Evolutionary conservation across 75 land plant species (phyloP).

Genomic region (Pinus tabuliformis): DNA sequence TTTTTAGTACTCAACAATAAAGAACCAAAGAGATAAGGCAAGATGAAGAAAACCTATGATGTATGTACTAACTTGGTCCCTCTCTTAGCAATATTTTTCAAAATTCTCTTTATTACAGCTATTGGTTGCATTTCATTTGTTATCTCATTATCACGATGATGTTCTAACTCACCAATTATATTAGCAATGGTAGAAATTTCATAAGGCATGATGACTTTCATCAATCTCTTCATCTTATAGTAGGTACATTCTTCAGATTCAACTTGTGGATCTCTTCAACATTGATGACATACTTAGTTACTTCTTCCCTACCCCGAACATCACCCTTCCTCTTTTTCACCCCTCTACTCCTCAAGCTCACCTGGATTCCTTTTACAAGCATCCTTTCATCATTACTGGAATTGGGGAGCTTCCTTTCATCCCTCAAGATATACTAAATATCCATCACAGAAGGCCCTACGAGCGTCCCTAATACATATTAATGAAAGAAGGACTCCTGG

Average conservation of each 20-base stretch:
- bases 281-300: constrained; percentile 35
- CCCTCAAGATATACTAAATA: constrained; percentile 14
- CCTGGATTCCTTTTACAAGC: neutral
- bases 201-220: constrained; percentile 54
- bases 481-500: constrained; percentile 76
- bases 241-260: constrained; percentile 74
- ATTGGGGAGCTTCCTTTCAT: neutral
- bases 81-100: constrained; percentile 71
- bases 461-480: constrained; percentile 68
- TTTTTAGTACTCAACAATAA: neutral
- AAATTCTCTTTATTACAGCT: constrained; percentile 65
- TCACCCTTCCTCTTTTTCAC: neutral
- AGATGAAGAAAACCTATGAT: constrained; percentile 1
- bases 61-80: constrained; percentile 48
- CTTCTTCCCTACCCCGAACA: constrained; percentile 20
- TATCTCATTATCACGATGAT: constrained; percentile 57
- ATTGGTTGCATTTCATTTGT: constrained; percentile 75
- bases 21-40: neutral
- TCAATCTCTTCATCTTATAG: constrained; percentile 88
- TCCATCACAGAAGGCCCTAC: constrained; percentile 79
- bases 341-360: constrained; percentile 12
- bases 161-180: constrained; percentile 47
- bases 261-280: constrained; percentile 68
- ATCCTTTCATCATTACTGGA: constrained; percentile 1
- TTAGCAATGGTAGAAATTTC: constrained; percentile 67